Evolutionary conservation across 2,329 filamentous ascomycete species (phyloP).

Genomic region (Epichloe sibirici): DNA sequence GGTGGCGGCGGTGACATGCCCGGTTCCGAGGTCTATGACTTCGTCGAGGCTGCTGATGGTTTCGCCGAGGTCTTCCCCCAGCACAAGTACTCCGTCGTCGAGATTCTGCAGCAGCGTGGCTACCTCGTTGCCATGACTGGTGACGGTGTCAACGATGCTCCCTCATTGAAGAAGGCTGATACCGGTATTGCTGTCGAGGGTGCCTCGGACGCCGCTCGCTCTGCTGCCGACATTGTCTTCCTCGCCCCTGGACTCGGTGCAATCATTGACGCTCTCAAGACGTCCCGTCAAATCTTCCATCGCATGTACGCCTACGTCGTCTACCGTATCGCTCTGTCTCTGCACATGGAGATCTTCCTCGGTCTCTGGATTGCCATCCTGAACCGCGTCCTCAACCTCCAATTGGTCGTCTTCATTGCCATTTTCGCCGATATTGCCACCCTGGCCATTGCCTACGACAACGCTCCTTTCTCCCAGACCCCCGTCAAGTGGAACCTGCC

Average conservation of each 20-base stretch:
- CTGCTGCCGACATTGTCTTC: constrained; percentile 88
- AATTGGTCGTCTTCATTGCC: constrained; percentile 85
- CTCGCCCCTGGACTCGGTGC: constrained; percentile 81
- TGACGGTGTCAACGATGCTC: constrained; percentile 90
- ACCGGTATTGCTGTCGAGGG: constrained; percentile 92
- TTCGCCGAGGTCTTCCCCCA: constrained; percentile 92
- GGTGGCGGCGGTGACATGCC: constrained; percentile 87
- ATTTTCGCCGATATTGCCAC: constrained; percentile 92
- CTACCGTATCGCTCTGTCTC: constrained; percentile 84
- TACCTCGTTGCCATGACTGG: constrained; percentile 94
- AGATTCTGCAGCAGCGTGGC: constrained; percentile 86
- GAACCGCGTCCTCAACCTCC: constrained; percentile 72
- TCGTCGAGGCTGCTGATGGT: constrained; percentile 88
- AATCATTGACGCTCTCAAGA: constrained; percentile 88
- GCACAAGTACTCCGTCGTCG: constrained; percentile 90
- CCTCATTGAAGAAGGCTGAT: constrained; percentile 89
- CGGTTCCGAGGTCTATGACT: constrained; percentile 87
- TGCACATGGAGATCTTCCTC: constrained; percentile 85
- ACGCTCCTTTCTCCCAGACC: constrained; percentile 72
- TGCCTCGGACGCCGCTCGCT: constrained; percentile 80
- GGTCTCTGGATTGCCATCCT: constrained; percentile 85
- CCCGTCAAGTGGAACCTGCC: constrained; percentile 94
- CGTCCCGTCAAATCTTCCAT: constrained; percentile 88
- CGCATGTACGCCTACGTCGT: constrained; percentile 95
- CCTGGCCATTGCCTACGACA: constrained; percentile 86